phyloP scores from a whole-genome alignment of 352 stramenopile genomes.

The Paralagenidium karlingii region DNA sequence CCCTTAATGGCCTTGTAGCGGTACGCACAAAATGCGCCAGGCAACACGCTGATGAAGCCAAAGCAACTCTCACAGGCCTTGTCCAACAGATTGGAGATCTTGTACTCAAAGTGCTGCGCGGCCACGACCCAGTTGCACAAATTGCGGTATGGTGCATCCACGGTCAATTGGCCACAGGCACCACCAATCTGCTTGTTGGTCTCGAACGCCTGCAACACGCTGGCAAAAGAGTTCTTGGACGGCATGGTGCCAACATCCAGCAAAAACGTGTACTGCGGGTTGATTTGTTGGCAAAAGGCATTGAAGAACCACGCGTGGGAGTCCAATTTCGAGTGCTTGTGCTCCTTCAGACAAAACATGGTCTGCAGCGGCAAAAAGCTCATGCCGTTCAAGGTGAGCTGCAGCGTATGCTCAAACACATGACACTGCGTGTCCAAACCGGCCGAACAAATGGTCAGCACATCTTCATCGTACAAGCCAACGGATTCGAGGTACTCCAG shows the following conservation, averaged over 20 bases:
- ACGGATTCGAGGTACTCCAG: conserved; percentile 63
- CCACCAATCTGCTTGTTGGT: conserved; percentile 68
- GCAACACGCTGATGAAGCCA: conserved; percentile 79
- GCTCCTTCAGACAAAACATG: conserved; percentile 72
- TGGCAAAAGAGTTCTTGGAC: conserved; percentile 61
- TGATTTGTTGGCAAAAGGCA: conserved; percentile 69
- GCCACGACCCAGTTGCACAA: conserved; percentile 82
- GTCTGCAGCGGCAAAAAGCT: conserved; percentile 59
- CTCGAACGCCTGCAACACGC: conserved; percentile 70
- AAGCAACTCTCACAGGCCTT: conserved; percentile 80
- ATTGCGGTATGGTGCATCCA: conserved; percentile 73
- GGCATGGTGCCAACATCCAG: conserved; percentile 81
- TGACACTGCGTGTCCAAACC: conserved; percentile 73
- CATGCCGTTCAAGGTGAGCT: conserved; percentile 58
- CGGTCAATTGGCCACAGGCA: conserved; percentile 64
- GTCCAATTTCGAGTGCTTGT: conserved; percentile 70
- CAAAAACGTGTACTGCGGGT: conserved; percentile 68
- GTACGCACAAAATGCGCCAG: conserved; percentile 76
- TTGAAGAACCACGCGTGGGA: conserved; percentile 83
- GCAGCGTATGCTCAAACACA: conserved; percentile 76
- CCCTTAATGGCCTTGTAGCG: conserved; percentile 74
- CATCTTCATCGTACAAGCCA: conserved; percentile 73
- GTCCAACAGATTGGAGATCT: conserved; percentile 82
- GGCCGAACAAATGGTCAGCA: conserved; percentile 76
- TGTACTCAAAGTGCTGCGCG: conserved; percentile 85